Evolutionary conservation across 352 stramenopile genomes (phyloP).

Genomic region (Phytophthora gonapodyides): DNA sequence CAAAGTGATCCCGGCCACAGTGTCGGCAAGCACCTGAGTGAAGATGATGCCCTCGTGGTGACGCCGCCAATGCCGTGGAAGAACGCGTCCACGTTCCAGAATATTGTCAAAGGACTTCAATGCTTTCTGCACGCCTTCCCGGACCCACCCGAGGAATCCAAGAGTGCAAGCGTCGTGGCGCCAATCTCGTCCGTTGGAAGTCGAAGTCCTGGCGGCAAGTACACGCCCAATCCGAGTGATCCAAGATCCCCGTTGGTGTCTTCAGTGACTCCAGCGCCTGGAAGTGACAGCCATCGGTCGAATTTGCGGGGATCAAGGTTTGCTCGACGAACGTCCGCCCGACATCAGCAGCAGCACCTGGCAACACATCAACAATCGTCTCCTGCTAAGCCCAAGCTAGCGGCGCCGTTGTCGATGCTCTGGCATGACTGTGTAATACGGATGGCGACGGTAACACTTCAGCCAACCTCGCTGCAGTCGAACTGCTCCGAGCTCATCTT

Average conservation of each 20-base stretch:
- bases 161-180: neutral
- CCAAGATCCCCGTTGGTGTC: conserved; percentile 6
- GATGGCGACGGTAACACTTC: conserved; percentile 60
- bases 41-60: conserved; percentile 23
- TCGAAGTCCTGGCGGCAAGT: neutral
- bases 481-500: conserved; percentile 75
- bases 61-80: conserved; percentile 34
- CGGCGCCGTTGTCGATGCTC: conserved; percentile 24
- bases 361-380: neutral
- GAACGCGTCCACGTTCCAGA: conserved; percentile 60
- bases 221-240: conserved; percentile 5
- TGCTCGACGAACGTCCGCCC: conserved; percentile 12
- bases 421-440: conserved; percentile 54
- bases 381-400: conserved; percentile 9
- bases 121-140: conserved; percentile 75
- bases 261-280: neutral
- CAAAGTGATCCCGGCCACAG: conserved; percentile 14
- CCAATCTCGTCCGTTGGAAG: neutral
- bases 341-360: conserved; percentile 25
- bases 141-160: conserved; percentile 29
- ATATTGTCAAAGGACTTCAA: conserved; percentile 80
- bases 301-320: conserved; percentile 19
- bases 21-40: conserved; percentile 26
- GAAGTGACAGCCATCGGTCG: conserved; percentile 10
- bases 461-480: conserved; percentile 62